Evolutionary conservation across 1,139 yeast genomes (phyloP).

Genomic region (Magnusiomyces ingens): DNA sequence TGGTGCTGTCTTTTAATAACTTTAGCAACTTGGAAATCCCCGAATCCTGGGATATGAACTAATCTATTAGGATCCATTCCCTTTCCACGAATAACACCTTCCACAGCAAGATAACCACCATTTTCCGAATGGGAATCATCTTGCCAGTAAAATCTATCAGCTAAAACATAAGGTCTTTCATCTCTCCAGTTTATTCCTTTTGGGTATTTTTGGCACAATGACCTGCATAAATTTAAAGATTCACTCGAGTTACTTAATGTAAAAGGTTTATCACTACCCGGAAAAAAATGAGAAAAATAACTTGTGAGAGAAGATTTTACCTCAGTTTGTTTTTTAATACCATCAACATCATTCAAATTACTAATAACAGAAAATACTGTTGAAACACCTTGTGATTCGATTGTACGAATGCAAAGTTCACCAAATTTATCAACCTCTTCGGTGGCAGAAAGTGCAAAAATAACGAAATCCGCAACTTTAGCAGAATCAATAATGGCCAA

Average conservation of each 20-base stretch:
- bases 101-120: constrained; percentile 47
- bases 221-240: constrained; percentile 61
- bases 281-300: constrained; percentile 85
- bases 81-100: constrained; percentile 81
- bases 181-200: constrained; percentile 89
- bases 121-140: constrained; percentile 33
- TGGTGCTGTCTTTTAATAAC: constrained; percentile 34
- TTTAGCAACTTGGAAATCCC: constrained; percentile 74
- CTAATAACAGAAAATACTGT: constrained; percentile 75
- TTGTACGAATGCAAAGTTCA: constrained; percentile 79
- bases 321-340: constrained; percentile 70
- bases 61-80: constrained; percentile 74
- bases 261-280: constrained; percentile 70
- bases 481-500: constrained; percentile 77
- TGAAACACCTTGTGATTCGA: constrained; percentile 89
- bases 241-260: constrained; percentile 66
- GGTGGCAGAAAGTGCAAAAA: constrained; percentile 78
- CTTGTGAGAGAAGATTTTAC: constrained; percentile 75
- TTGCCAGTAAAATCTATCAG: constrained; percentile 54
- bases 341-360: constrained; percentile 59
- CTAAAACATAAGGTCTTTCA: constrained; percentile 75
- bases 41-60: constrained; percentile 81
- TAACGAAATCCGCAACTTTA: constrained; percentile 78
- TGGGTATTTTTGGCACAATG: constrained; percentile 80
- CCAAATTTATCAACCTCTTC: constrained; percentile 82